A percentile compares a stretch with the other conserved stretches of the same genome.
phyloP scores from a whole-genome alignment of 352 stramenopile genomes.

The Phytophthora brassicae region DNA sequence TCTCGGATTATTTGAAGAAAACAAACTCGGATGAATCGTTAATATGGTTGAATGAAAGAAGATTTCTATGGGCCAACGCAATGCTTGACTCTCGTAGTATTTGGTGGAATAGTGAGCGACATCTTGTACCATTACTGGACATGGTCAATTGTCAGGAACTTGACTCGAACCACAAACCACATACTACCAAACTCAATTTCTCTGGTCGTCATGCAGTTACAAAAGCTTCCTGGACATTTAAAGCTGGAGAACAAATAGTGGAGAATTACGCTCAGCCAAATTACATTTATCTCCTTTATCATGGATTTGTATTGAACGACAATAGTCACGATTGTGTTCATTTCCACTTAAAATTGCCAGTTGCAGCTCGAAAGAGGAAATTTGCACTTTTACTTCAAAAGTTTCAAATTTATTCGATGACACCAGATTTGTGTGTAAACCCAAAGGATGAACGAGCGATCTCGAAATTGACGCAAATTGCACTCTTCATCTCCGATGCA shows the following conservation, averaged over 20 bases:
- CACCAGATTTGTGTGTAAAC: slow-evolving; percentile 42
- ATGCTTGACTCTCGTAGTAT: slow-evolving; percentile 92
- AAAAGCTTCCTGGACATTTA: slow-evolving; percentile 65
- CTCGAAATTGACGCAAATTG: slow-evolving; percentile 28
- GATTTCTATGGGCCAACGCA: slow-evolving; percentile 81
- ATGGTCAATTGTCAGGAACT: slow-evolving; percentile 91
- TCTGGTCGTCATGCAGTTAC: slow-evolving; percentile 60
- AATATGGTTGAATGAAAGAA: slow-evolving; percentile 54
- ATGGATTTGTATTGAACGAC: slow-evolving; percentile 84
- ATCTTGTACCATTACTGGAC: slow-evolving; percentile 94
- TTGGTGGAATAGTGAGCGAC: slow-evolving; percentile 89
- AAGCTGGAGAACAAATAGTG: slow-evolving; percentile 74
- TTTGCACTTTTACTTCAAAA: slow-evolving; percentile 27
- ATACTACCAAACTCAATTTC: slow-evolving; percentile 49
- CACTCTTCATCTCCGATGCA: slow-evolving; percentile 25
- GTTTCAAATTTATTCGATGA: slow-evolving; percentile 37
- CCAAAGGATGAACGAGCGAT: slow-evolving; percentile 2
- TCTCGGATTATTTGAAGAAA: slow-evolving; percentile 11
- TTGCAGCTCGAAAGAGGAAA: slow-evolving; percentile 6
- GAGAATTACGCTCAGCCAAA: slow-evolving; percentile 95
- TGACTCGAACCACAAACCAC: slow-evolving; percentile 40
- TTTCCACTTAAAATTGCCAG: slow-evolving; percentile 44
- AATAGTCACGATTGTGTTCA: slow-evolving; percentile 89
- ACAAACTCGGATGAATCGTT: neutral
- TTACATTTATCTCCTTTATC: slow-evolving; percentile 92